Evolutionary conservation across 2,329 filamentous ascomycete genomes (phyloP).

Genomic region (Verruconis gallopava): DNA sequence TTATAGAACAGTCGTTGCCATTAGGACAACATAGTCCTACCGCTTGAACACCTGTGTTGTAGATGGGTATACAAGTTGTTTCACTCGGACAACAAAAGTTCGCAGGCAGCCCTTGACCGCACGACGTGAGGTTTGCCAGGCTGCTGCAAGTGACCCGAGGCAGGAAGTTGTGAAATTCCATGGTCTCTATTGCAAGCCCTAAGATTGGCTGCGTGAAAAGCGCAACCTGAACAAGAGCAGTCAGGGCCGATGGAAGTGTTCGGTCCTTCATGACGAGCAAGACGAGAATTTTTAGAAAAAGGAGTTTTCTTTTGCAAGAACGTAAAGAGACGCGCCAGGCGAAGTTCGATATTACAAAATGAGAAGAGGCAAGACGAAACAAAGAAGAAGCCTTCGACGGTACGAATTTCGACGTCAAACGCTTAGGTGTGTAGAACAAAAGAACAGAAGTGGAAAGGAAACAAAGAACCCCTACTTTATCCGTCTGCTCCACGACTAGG

Average conservation of each 20-base stretch:
- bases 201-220: not conserved
- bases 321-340: not conserved
- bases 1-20: conserved; percentile 43
- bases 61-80: conserved; percentile 45
- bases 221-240: not conserved
- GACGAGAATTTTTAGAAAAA: too few relatives aligned
- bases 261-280: not conserved
- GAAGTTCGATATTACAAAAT: not conserved
- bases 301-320: too few relatives aligned
- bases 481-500: too few relatives aligned
- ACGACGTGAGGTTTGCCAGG: conserved; percentile 35
- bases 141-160: conserved; percentile 35
- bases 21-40: conserved; percentile 60
- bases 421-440: not conserved
- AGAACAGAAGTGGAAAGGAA: not conserved
- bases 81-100: conserved; percentile 53
- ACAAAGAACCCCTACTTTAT: too few relatives aligned
- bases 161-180: conserved; percentile 19
- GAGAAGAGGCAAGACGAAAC: not conserved
- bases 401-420: too few relatives aligned
- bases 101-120: conserved; percentile 42
- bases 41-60: conserved; percentile 41
- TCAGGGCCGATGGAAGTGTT: not conserved
- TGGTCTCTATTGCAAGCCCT: conserved; percentile 5
- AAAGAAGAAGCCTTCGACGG: not conserved